A percentile compares a stretch with the other conserved stretches of the same genome.
Evolutionary conservation across 495 filamentous ascomycete species (phyloP).

Genomic region (Neurospora hispaniola): DNA sequence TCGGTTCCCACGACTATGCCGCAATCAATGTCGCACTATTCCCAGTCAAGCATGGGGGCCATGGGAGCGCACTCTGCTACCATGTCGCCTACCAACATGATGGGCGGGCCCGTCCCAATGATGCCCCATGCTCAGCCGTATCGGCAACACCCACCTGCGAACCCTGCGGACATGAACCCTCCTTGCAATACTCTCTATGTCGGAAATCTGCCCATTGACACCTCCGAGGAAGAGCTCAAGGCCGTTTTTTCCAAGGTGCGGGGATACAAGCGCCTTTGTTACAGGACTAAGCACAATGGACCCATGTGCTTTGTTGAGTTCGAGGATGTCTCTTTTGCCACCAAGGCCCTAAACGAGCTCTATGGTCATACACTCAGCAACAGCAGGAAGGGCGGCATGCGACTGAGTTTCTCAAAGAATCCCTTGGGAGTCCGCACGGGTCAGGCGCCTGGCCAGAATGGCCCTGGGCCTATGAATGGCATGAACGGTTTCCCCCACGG

Average conservation of each 20-base stretch:
- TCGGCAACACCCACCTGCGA: conserved; percentile 43
- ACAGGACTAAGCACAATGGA: conserved; percentile 95
- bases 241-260: conserved; percentile 88
- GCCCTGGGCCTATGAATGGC: conserved; percentile 38
- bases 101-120: conserved; percentile 28
- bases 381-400: conserved; percentile 90
- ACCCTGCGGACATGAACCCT: conserved; percentile 85
- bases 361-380: conserved; percentile 86
- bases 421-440: conserved; percentile 84
- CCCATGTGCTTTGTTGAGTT: conserved; percentile 99
- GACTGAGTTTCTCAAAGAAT: conserved; percentile 98
- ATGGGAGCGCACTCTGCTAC: conserved; percentile 39
- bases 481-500: conserved; percentile 30
- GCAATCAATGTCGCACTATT: conserved; percentile 39
- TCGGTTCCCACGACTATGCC: conserved; percentile 36
- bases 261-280: conserved; percentile 92
- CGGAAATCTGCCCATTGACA: conserved; percentile 88
- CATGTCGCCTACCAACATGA: conserved; percentile 46
- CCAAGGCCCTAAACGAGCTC: conserved; percentile 82
- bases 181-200: conserved; percentile 98
- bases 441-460: conserved; percentile 36
- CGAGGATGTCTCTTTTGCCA: conserved; percentile 88
- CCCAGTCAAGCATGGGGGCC: conserved; percentile 30
- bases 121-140: conserved; percentile 2
- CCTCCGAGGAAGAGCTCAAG: conserved; percentile 93